phyloP scores from a whole-genome alignment of 1,284 basidiomycete genomes.

The Amylostereum areolatum region DNA sequence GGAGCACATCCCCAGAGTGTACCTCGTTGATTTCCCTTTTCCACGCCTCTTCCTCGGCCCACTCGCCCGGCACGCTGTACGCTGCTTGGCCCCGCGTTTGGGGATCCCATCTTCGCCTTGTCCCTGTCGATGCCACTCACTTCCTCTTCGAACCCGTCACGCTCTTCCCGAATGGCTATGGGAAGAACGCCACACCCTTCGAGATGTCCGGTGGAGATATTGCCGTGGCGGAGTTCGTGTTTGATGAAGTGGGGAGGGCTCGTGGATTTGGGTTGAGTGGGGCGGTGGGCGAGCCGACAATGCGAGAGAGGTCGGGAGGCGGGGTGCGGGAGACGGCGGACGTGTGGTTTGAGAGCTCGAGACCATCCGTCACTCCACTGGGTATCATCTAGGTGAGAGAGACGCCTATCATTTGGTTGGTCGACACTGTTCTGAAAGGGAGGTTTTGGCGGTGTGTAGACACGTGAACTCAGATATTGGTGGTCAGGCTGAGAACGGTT shows the following conservation, averaged over 20 bases:
- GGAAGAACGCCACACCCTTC: conserved; percentile 19
- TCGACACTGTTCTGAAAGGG: too few species aligned
- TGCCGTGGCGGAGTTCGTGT: conserved; percentile 11
- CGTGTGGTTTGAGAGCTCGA: conserved; percentile 5
- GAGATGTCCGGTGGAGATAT: conserved; percentile 14
- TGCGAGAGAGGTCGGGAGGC: conserved; percentile 2
- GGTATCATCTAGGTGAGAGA: too few species aligned
- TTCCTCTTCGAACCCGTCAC: conserved; percentile 14
- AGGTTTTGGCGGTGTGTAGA: too few species aligned
- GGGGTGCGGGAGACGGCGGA: conserved; percentile 3
- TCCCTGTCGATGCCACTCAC: conserved; percentile 9
- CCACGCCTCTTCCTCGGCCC: conserved; percentile 1
- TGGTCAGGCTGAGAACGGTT: too few species aligned
- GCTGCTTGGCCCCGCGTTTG: conserved; percentile 16
- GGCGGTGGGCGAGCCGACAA: conserved; percentile 9
- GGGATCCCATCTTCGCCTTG: conserved; percentile 18
- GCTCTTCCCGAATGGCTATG: conserved; percentile 22
- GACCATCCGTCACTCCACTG: too few species aligned
- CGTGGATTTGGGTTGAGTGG: conserved; percentile 16
- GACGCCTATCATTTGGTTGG: too few species aligned
- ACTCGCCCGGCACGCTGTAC: conserved; percentile 8
- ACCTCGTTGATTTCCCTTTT: conserved; percentile 12
- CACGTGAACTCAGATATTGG: too few species aligned
- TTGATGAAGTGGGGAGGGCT: conserved; percentile 10
- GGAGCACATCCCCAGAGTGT: conserved; percentile 13